A percentile compares a stretch with the other conserved stretches of the same genome.
These are phyloP conservation scores for Saitozyma podzolica DNA, from an alignment of 768 basidiomycete genomes.

Conservation along the genomic window DNA sequence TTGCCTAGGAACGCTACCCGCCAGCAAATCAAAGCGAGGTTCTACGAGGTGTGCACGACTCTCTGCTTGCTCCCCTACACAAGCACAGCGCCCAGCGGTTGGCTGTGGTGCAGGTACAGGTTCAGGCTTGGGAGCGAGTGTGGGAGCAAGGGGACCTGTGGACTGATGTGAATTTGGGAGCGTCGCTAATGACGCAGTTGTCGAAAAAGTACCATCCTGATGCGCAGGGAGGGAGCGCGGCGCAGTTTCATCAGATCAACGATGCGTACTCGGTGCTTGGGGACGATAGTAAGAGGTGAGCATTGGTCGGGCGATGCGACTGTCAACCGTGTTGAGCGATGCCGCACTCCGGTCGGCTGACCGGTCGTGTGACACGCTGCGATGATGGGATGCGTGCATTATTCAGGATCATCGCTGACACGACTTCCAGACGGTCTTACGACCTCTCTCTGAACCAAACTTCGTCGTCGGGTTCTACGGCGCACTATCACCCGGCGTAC, in stretches of 20 bases:
- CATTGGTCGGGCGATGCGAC: not conserved
- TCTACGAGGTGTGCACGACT: slow-evolving; percentile 48
- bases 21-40: slow-evolving; percentile 50
- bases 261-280: slow-evolving; percentile 49
- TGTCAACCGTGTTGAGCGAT: not conserved
- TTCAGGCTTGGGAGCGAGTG: not conserved
- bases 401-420: too few relatives aligned
- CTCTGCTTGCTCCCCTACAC: not conserved
- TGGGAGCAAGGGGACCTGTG: not conserved
- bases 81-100: not conserved
- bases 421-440: too few relatives aligned
- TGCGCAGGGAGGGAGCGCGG: slow-evolving; percentile 40
- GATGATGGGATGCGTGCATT: too few relatives aligned
- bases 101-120: not conserved
- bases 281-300: slow-evolving; percentile 47
- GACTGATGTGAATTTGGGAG: too few relatives aligned
- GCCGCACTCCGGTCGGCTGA: too few relatives aligned
- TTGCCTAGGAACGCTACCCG: slow-evolving; percentile 40
- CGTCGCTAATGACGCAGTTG: slow-evolving; percentile 21
- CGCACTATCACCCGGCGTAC: not conserved
- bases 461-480: not conserved
- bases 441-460: not conserved
- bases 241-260: slow-evolving; percentile 46
- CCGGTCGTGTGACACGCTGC: too few relatives aligned
- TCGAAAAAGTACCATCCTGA: slow-evolving; percentile 52